A percentile compares a stretch with the other conserved stretches of the same genome.
These are phyloP conservation scores for Butyriboletus appendiculatus DNA, from an alignment of 1,284 basidiomycete species.

Conservation along the genomic window DNA sequence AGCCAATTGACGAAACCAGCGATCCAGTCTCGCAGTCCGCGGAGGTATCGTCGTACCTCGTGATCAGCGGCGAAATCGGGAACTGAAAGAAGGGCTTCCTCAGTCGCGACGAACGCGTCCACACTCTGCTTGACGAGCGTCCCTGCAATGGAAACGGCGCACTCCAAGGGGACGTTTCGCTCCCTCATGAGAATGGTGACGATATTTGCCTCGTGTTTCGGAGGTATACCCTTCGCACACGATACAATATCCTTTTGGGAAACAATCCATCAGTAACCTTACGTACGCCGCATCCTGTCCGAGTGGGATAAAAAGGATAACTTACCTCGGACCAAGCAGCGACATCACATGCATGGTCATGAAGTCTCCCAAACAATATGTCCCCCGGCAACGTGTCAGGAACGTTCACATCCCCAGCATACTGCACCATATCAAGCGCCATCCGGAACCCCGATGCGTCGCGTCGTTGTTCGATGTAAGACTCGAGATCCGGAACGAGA, in stretches of 20 bases:
- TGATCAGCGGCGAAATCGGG: constrained; percentile 13
- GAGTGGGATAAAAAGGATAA: neutral
- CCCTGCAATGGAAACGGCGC: constrained; percentile 25
- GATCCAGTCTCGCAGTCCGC: constrained; percentile 52
- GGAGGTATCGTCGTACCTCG: constrained; percentile 44
- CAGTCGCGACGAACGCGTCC: constrained; percentile 30
- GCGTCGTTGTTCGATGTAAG: constrained; percentile 47
- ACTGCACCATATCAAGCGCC: constrained; percentile 55
- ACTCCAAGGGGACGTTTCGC: constrained; percentile 25
- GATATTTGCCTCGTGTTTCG: constrained; percentile 16
- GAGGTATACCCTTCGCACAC: constrained; percentile 27
- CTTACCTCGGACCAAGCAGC: constrained; percentile 34
- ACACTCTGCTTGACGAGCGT: constrained; percentile 29
- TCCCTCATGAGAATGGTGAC: constrained; percentile 31
- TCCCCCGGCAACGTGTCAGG: constrained; percentile 36
- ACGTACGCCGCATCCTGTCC: neutral
- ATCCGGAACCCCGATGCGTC: constrained; percentile 51
- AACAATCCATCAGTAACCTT: neutral
- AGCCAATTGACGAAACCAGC: constrained; percentile 57
- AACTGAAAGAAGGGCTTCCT: constrained; percentile 19
- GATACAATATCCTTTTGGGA: constrained; percentile 29
- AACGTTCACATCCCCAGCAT: constrained; percentile 48
- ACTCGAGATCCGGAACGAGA: constrained; percentile 43
- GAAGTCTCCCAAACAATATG: constrained; percentile 16
- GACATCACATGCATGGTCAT: constrained; percentile 31